These are phyloP conservation scores for Globomyces sp. DNA, from an alignment of 371 early-diverging fungal species.

Conservation along the genomic window DNA sequence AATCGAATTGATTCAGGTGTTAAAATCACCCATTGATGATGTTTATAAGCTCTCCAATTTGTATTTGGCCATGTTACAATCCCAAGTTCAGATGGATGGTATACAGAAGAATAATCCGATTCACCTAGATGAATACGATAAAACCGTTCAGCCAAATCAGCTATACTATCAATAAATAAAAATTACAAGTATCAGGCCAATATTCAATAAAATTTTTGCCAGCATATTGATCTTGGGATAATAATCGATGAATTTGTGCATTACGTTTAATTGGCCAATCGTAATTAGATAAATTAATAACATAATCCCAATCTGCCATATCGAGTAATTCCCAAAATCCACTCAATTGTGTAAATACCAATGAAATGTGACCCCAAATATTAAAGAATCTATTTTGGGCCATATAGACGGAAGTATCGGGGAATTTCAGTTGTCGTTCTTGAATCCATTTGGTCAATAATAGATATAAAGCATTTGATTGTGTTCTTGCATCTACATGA, in stretches of 20 bases:
- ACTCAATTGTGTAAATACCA: slow-evolving; percentile 25
- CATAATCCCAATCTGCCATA: slow-evolving; percentile 33
- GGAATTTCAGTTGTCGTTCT: slow-evolving; percentile 1
- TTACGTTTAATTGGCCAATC: slow-evolving; percentile 27
- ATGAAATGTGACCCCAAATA: slow-evolving; percentile 31
- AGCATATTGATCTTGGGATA: slow-evolving; percentile 13
- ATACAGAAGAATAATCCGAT: slow-evolving; percentile 18
- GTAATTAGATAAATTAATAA: slow-evolving; percentile 28
- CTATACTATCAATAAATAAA: slow-evolving; percentile 1
- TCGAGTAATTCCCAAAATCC: slow-evolving; percentile 32
- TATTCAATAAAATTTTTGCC: slow-evolving; percentile 27
- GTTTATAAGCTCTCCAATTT: slow-evolving; percentile 19
- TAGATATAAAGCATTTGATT: slow-evolving; percentile 2
- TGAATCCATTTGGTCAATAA: slow-evolving; percentile 5
- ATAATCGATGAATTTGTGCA: slow-evolving; percentile 19
- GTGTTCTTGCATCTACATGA: slow-evolving; percentile 26
- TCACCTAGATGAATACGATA: slow-evolving; percentile 22
- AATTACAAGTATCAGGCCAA: slow-evolving; percentile 27
- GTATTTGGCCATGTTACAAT: slow-evolving; percentile 21
- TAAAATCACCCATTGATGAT: slow-evolving; percentile 31
- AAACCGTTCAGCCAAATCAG: slow-evolving; percentile 18
- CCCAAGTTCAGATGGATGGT: slow-evolving; percentile 22
- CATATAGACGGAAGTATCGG: slow-evolving; percentile 12
- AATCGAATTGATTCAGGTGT: slow-evolving; percentile 19
- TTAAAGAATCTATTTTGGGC: slow-evolving; percentile 19